Percentiles rank a stretch among this genome's conserved stretches.
Evolutionary conservation across 2,329 filamentous ascomycete species (phyloP).

Genomic region (Didymella segeticola): DNA sequence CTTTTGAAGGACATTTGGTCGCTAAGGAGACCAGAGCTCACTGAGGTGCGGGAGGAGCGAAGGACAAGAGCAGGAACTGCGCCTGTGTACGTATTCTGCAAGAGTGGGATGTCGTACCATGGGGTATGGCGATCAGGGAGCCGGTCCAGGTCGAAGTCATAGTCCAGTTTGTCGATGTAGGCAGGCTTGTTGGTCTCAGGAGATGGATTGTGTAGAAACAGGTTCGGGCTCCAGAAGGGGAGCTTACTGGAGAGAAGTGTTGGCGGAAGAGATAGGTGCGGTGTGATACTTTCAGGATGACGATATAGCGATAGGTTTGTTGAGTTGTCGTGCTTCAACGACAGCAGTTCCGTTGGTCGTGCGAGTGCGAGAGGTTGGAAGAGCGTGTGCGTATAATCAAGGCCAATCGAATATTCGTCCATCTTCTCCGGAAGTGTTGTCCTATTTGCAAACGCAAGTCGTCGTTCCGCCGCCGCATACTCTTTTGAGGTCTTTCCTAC

Average conservation of each 20-base stretch:
- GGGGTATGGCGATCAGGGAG: constrained; percentile 51
- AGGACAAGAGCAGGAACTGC: constrained; percentile 56
- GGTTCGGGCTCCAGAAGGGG: constrained; percentile 42
- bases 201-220: constrained; percentile 32
- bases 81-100: constrained; percentile 57
- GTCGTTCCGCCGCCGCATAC: constrained; percentile 8
- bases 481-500: constrained; percentile 46
- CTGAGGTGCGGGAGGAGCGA: constrained; percentile 16
- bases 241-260: constrained; percentile 33
- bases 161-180: constrained; percentile 40
- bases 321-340: constrained; percentile 40
- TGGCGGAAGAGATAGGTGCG: constrained; percentile 51
- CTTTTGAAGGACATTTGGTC: constrained; percentile 50
- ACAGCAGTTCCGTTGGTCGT: constrained; percentile 36
- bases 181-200: constrained; percentile 35
- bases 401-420: constrained; percentile 60
- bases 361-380: constrained; percentile 48
- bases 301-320: constrained; percentile 49
- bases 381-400: constrained; percentile 60
- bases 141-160: constrained; percentile 47
- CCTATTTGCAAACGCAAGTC: constrained; percentile 17
- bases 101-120: constrained; percentile 54
- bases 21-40: constrained; percentile 1
- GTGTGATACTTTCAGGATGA: constrained; percentile 31
- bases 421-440: constrained; percentile 45